Base-by-base conservation (phyloP, 2,329 filamentous ascomycete species). In the Sporothrix inflata region DNA sequence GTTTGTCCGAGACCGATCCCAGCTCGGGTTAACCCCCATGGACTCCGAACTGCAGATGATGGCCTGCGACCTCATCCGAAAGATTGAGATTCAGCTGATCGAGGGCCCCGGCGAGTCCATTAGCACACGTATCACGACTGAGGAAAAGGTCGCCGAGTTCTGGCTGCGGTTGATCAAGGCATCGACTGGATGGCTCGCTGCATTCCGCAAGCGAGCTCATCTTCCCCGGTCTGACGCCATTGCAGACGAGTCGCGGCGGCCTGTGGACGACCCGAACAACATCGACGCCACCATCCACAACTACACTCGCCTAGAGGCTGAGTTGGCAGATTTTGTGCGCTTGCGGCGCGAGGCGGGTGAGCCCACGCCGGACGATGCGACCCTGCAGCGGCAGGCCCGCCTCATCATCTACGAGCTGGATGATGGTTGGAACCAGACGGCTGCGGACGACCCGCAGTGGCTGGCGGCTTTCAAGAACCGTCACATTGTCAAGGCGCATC, bases 341-440 rank as follows among this genome's bases (percentile, higher is more conserved):
- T 74, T 79, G 1, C 85, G 87, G 74, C 79, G 83, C 19, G 77
- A 81, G 0, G 76, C 82, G 16, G 86, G 87, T 0, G 76, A 83
- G 1, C 83, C 86, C 65, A 85, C 86, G 0, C 74, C 71, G 0
- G 83, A 83, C 0, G 86, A 90, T 73, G 83, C 83, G 1, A 85
- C 87, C 61, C 78, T 91, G 51, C 88, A 89, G 76, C 81, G 81
- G 38, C 82, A 89, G 75, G 88, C 88, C 27, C 85, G 89, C 74
- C 82, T 89, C 69, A 88, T 90, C 75, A 88, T 90, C 27, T 90
- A 89, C 78, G 87, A 89, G 63, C 85, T 84, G 72, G 87, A 90
- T 69, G 88, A 90, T 75, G 85, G 84, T 11, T 90, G 88, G 88
- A 90, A 90, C 74, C 88, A 90, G 76, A 91, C 88, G 1, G 85